Base-by-base conservation (phyloP, 306 rosid species). In the Sindora glabra region DNA sequence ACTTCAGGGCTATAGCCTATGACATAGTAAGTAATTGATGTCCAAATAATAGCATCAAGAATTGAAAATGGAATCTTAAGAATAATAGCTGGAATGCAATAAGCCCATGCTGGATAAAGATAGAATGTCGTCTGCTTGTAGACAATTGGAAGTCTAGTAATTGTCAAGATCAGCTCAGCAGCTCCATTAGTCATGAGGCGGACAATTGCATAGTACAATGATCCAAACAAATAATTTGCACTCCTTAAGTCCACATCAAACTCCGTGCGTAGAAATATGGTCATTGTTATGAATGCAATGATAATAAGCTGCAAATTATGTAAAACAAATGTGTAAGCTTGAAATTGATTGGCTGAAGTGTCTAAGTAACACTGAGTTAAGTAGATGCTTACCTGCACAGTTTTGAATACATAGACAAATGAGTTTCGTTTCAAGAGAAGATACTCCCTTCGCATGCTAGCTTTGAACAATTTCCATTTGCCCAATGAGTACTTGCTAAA, bases 341-440 rank as follows among this genome's bases (percentile, higher is more conserved):
- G 37, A 45, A 59, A 19, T 23, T 24, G 30, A 10, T 41, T 54
- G 47, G 18, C 27, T 37, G 8, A 63, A 23, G 32, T 44, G 42
- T 41, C 61, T 2, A 24, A 37, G 58, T 38, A 34, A 18, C 3
- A 50, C 47, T 40, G 33, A 52, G 54, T 19, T 42, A 44, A 45
- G 59, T 22, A 69, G 47, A 57, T 46, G 21, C 29, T 50, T 15
- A 84, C 96, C 94, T 84, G 94, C 27, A 10, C 69, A 69, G 87
- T 82, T 66, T 85, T 88, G 76, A 88, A 84, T 40, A 85, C 62
- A 57, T 84, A 88, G 76, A 80, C 68, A 56, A 85, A 88, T 15
- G 82, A 84, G 67, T 88, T 84, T 52, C 96, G 79, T 50, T 68
- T 82, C 87, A 88, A 75, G 33, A 88, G 83, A 62, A 88, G 96